Percentiles rank a stretch among this genome's conserved stretches.
phyloP scores from a whole-genome alignment of 768 basidiomycete genomes.

The Cystobasidium tubakii region DNA sequence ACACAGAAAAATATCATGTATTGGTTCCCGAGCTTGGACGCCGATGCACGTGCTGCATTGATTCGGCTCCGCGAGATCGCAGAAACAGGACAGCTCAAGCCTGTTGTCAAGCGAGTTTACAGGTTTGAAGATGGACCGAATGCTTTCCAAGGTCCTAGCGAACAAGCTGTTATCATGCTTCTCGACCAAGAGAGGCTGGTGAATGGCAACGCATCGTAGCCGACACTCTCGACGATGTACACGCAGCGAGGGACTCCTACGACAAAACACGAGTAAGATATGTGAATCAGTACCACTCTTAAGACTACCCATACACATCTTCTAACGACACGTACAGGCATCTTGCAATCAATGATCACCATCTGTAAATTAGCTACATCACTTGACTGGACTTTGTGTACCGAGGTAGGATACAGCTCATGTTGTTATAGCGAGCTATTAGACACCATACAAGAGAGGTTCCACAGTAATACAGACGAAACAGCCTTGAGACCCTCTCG shows the following conservation, averaged over 20 bases:
- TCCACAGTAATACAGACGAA: neutral
- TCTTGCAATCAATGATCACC: neutral
- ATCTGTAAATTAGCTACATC: neutral
- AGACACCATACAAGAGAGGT: neutral
- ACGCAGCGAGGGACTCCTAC: neutral
- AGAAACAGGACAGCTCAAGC: constrained; percentile 37
- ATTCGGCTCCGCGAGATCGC: constrained; percentile 43
- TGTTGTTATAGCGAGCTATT: neutral
- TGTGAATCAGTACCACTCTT: neutral
- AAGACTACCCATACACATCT: neutral
- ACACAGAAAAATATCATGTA: constrained; percentile 36
- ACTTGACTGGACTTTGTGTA: neutral
- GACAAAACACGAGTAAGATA: neutral
- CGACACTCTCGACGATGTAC: neutral
- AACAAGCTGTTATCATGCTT: constrained; percentile 35
- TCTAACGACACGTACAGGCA: neutral
- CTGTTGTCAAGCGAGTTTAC: constrained; percentile 32
- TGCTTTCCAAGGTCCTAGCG: constrained; percentile 32
- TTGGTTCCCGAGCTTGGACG: constrained; percentile 5
- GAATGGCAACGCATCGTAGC: constrained; percentile 5
- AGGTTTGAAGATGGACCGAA: constrained; percentile 34
- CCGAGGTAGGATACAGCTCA: neutral
- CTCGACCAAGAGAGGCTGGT: constrained; percentile 23
- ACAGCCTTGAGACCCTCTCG: neutral
- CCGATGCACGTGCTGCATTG: constrained; percentile 42